phyloP scores from a whole-genome alignment of 768 basidiomycete species.

The Kwoniella shandongensis region DNA sequence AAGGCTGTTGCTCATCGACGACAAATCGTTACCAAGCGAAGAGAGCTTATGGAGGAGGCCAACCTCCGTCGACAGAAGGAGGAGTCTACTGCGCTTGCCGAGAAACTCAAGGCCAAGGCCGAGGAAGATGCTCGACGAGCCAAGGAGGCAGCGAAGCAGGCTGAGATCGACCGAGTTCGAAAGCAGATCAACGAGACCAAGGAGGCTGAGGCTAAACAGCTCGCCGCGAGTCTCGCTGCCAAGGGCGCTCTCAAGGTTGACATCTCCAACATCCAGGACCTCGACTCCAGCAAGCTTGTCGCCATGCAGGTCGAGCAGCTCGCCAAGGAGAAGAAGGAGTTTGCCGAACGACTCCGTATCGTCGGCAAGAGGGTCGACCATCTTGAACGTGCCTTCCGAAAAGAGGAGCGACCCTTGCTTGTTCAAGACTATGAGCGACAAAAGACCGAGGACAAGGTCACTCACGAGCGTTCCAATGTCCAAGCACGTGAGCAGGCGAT shows the following conservation, averaged over 20 bases:
- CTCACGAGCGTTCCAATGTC: slow-evolving; percentile 65
- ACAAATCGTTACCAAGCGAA: slow-evolving; percentile 78
- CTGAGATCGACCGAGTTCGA: slow-evolving; percentile 58
- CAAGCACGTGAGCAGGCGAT: slow-evolving; percentile 62
- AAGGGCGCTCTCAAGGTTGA: slow-evolving; percentile 70
- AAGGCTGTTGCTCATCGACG: slow-evolving; percentile 63
- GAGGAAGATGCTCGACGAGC: slow-evolving; percentile 69
- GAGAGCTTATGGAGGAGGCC: slow-evolving; percentile 80
- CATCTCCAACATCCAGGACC: slow-evolving; percentile 72
- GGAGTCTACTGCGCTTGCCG: slow-evolving; percentile 74
- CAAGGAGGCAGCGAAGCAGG: slow-evolving; percentile 63
- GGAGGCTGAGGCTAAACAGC: slow-evolving; percentile 80
- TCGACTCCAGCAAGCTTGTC: slow-evolving; percentile 83
- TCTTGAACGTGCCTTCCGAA: slow-evolving; percentile 88
- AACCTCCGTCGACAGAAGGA: slow-evolving; percentile 83
- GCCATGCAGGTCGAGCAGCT: slow-evolving; percentile 88
- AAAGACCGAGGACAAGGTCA: slow-evolving; percentile 70
- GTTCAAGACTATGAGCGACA: slow-evolving; percentile 82
- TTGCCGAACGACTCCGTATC: slow-evolving; percentile 76
- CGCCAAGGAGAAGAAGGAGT: slow-evolving; percentile 92
- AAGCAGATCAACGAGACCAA: slow-evolving; percentile 68
- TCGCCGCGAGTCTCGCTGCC: slow-evolving; percentile 77
- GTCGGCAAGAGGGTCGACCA: slow-evolving; percentile 89
- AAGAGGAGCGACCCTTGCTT: slow-evolving; percentile 84
- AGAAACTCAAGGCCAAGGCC: slow-evolving; percentile 61